A percentile compares a stretch with the other conserved stretches of the same genome.
Evolutionary conservation across 108 stramenopile species (phyloP).

Genomic region (Cylindrotheca fusiformis): DNA sequence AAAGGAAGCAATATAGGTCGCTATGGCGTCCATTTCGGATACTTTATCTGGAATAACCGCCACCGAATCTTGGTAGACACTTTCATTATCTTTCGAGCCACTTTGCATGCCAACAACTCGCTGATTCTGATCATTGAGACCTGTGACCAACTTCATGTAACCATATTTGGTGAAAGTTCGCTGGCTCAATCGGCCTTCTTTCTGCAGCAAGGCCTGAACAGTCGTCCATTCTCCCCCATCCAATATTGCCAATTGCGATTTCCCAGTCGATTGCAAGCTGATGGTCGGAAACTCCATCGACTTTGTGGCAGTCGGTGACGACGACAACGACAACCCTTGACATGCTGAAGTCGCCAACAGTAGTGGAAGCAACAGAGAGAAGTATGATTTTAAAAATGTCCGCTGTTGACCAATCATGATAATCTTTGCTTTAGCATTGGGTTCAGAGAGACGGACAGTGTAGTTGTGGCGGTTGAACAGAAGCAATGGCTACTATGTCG

Average conservation of each 20-base stretch:
- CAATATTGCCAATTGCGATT: conserved; percentile 26
- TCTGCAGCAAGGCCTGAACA: conserved; percentile 19
- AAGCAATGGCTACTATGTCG: no score
- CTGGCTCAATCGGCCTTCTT: not conserved
- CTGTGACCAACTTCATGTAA: conserved; percentile 36
- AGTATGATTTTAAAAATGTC: no score
- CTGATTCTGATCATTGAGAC: conserved; percentile 21
- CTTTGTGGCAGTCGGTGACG: no score
- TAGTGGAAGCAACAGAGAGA: no score
- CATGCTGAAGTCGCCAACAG: not conserved
- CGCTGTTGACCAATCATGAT: no score
- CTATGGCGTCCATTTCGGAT: conserved; percentile 53
- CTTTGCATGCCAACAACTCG: conserved; percentile 36
- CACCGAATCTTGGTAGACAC: conserved; percentile 50
- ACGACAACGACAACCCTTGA: not conserved
- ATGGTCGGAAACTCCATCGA: conserved; percentile 11
- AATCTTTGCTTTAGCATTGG: no score
- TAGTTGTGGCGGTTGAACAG: no score
- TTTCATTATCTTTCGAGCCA: conserved; percentile 1
- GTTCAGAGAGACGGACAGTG: no score
- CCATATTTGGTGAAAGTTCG: conserved; percentile 11
- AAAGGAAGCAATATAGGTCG: conserved; percentile 51
- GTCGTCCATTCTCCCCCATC: conserved; percentile 45
- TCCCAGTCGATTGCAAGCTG: conserved; percentile 7
- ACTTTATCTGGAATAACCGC: conserved; percentile 51